Evolutionary conservation across 176 grass and related monocot species (phyloP), one percentile per base, ranked within the genome.

Genomic region (Carex parvula): DNA sequence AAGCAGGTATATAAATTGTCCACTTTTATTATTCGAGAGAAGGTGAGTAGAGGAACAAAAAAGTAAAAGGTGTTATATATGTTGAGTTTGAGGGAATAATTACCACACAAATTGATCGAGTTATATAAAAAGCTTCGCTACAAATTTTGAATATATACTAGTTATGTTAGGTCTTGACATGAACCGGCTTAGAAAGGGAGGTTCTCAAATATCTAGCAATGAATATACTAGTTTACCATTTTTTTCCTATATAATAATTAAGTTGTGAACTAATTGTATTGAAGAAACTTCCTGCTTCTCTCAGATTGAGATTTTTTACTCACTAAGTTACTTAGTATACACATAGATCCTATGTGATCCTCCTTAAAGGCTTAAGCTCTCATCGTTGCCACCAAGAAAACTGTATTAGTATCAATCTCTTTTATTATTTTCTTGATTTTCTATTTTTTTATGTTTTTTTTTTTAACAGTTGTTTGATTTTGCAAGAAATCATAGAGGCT

Each of bases 401-500:
- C 18, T 79, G 37, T 24, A 11, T 35, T 29, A 68, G n/a, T 11
- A 60, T n/a, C 44, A 15, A 4, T 20, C 57, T 0, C 14, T 5
- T 15, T 13, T 53, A 74, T 72, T 48, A 72, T 74, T 52, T 74
- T 74, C 21, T 82, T 29, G 33, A 69, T 48, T 57, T 76, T 84
- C 18, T 79, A 68, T 46, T 73, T 22, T 82, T 52, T 17, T 11
- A 10, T 81, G 8, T 16, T 46, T 68, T 26, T 81, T 35, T 16
- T 88, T n/a, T n/a, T n/a, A n/a, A 52, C 85, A 97, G 94, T 53
- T 94, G 85, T 92, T 89, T 22, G 29, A 90, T 64, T 97, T 97
- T 44, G 92, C 89, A 52, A 73, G 53, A 82, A 92, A 91, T 39
- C 71, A 54, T 73, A 90, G 88, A 79, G 89, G 92, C 7, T 75